Conservation (phyloP, 2,329 filamentous ascomycete genomes). For the Aspergillus viridinutans region DNA sequence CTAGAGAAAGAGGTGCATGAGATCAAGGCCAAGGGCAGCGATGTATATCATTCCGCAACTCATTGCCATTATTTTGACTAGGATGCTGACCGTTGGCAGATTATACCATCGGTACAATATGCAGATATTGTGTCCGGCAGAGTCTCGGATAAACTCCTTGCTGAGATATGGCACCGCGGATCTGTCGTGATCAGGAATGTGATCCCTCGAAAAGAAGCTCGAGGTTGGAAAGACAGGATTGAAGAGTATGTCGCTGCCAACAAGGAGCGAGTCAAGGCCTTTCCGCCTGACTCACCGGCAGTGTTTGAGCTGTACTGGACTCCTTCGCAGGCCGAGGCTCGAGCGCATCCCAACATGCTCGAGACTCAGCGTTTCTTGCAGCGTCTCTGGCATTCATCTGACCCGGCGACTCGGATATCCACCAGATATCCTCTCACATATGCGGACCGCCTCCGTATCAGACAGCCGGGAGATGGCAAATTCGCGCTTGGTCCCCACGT, state of each 20-base stretch:
- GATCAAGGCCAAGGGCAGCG: slow-evolving; percentile 38
- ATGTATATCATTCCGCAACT: slow-evolving; percentile 25
- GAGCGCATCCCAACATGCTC: slow-evolving; percentile 63
- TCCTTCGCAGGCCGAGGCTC: slow-evolving; percentile 61
- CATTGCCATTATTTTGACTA: not conserved
- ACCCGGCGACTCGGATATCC: slow-evolving; percentile 43
- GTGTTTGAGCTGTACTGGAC: slow-evolving; percentile 78
- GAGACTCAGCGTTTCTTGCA: slow-evolving; percentile 60
- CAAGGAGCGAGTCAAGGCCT: slow-evolving; percentile 50
- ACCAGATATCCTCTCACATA: slow-evolving; percentile 63
- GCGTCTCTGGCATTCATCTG: slow-evolving; percentile 58
- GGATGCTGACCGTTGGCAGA: slow-evolving; percentile 19
- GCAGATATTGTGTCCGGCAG: slow-evolving; percentile 36
- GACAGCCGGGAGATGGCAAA: slow-evolving; percentile 64
- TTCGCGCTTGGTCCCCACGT: slow-evolving; percentile 71
- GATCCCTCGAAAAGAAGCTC: slow-evolving; percentile 58
- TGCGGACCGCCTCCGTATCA: slow-evolving; percentile 67
- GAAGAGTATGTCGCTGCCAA: slow-evolving; percentile 64
- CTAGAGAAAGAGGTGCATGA: slow-evolving; percentile 39
- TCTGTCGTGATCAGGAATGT: slow-evolving; percentile 63
- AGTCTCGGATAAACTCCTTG: slow-evolving; percentile 31
- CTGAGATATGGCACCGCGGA: slow-evolving; percentile 57
- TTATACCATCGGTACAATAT: slow-evolving; percentile 43
- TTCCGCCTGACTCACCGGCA: slow-evolving; percentile 62
- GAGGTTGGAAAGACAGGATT: slow-evolving; percentile 61